Conservation (phyloP, 2,329 filamentous ascomycete species). For the Trichoderma aggressivum region DNA sequence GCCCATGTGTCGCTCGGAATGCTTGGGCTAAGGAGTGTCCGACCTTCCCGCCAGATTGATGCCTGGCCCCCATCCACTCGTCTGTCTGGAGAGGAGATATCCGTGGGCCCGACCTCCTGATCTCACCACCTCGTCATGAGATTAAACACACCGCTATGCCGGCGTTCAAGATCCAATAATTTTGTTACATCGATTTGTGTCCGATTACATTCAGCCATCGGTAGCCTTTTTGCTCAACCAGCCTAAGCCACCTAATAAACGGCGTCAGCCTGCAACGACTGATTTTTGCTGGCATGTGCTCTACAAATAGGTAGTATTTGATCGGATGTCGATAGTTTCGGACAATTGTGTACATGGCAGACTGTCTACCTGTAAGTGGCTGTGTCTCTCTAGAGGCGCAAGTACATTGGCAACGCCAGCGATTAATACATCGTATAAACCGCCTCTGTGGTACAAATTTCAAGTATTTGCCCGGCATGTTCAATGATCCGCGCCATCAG, state of each 20-base stretch:
- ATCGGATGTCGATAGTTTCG: neutral
- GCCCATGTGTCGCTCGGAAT: neutral
- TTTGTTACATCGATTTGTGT: neutral
- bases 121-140: neutral
- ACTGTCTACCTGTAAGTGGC: fast-evolving
- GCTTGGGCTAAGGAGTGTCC: neutral
- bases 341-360: neutral
- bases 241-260: neutral
- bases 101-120: neutral
- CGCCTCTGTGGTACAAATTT: fast-evolving
- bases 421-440: neutral
- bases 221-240: neutral
- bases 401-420: neutral
- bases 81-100: neutral
- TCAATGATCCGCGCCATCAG: too few species aligned
- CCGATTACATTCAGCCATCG: neutral
- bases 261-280: neutral
- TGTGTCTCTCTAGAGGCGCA: neutral
- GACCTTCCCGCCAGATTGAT: neutral
- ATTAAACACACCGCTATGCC: neutral
- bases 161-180: neutral
- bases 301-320: neutral
- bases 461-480: neutral
- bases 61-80: neutral
- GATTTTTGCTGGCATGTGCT: neutral